phyloP scores from a whole-genome alignment of 2,329 filamentous ascomycete genomes.

The Calonectria henricotiae region DNA sequence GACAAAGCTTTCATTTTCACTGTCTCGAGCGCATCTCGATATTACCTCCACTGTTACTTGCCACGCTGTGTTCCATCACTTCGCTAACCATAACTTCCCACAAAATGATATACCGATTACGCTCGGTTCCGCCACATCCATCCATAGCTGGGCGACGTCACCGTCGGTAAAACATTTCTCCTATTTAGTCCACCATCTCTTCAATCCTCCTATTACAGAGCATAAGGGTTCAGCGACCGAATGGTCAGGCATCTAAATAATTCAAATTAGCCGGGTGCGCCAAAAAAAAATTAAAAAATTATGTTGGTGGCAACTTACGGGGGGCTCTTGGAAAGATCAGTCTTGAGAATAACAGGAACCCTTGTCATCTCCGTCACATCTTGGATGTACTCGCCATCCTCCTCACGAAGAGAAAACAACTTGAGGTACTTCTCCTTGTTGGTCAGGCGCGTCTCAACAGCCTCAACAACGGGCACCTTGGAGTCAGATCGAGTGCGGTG shows the following conservation, averaged over 20 bases:
- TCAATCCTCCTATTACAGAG: slow-evolving; percentile 63
- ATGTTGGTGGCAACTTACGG: slow-evolving; percentile 81
- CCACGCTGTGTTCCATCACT: slow-evolving; percentile 19
- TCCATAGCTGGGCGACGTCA: slow-evolving; percentile 25
- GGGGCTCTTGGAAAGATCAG: slow-evolving; percentile 97
- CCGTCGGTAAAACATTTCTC: slow-evolving; percentile 33
- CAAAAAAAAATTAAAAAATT: neutral
- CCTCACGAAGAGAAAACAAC: slow-evolving; percentile 90
- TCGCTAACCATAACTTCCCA: slow-evolving; percentile 22
- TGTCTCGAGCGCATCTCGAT: slow-evolving; percentile 38
- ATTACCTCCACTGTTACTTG: slow-evolving; percentile 31
- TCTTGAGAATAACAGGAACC: slow-evolving; percentile 98
- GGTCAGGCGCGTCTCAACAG: slow-evolving; percentile 83
- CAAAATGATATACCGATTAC: slow-evolving; percentile 36
- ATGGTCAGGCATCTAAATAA: slow-evolving; percentile 82
- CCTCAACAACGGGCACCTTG: slow-evolving; percentile 84
- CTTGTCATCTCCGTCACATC: slow-evolving; percentile 98
- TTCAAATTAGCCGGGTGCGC: slow-evolving; percentile 46
- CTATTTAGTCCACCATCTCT: slow-evolving; percentile 37
- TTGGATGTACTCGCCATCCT: slow-evolving; percentile 96
- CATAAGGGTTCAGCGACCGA: slow-evolving; percentile 86
- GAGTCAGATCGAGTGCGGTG: slow-evolving; percentile 95
- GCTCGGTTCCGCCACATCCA: slow-evolving; percentile 10
- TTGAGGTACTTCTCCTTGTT: slow-evolving; percentile 98
- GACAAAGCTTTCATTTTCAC: slow-evolving; percentile 39